These are phyloP conservation scores for Podospora tetraspora DNA, from an alignment of 495 filamentous ascomycete species.

Conservation along the genomic window DNA sequence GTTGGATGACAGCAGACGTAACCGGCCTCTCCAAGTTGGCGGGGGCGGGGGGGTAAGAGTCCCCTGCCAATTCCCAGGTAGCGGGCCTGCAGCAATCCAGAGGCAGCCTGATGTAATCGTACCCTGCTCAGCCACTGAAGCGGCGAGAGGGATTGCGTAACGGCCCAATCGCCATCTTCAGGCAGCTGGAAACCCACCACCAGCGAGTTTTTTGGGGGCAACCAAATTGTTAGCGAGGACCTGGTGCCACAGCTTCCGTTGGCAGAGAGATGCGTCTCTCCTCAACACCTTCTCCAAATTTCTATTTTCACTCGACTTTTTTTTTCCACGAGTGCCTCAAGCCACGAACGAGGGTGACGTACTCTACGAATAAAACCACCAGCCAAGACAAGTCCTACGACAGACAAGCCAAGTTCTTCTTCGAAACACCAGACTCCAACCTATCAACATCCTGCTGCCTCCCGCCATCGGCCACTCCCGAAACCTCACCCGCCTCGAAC, in stretches of 20 bases:
- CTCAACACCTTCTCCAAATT: neutral
- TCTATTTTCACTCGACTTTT: neutral
- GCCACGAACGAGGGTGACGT: conserved; percentile 5
- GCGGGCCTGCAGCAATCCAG: conserved; percentile 1
- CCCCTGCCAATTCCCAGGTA: conserved; percentile 7
- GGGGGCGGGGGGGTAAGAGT: conserved; percentile 18
- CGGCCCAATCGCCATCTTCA: conserved; percentile 30
- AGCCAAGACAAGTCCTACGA: neutral
- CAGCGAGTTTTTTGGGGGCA: neutral
- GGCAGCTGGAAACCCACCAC: conserved; percentile 16
- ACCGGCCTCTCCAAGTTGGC: conserved; percentile 9
- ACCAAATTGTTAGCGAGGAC: neutral
- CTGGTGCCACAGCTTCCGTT: neutral
- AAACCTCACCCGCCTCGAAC: neutral
- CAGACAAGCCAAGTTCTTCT: neutral
- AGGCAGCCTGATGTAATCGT: conserved; percentile 15
- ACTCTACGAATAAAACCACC: neutral
- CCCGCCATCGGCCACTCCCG: neutral
- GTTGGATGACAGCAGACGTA: conserved; percentile 8
- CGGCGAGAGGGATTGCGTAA: conserved; percentile 25
- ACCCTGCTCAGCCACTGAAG: neutral
- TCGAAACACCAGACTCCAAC: neutral
- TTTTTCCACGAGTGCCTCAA: neutral
- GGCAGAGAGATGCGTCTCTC: neutral
- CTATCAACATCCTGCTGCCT: neutral